Conservation (phyloP, 2,329 filamentous ascomycete species). For the Colletotrichum caudatum region DNA sequence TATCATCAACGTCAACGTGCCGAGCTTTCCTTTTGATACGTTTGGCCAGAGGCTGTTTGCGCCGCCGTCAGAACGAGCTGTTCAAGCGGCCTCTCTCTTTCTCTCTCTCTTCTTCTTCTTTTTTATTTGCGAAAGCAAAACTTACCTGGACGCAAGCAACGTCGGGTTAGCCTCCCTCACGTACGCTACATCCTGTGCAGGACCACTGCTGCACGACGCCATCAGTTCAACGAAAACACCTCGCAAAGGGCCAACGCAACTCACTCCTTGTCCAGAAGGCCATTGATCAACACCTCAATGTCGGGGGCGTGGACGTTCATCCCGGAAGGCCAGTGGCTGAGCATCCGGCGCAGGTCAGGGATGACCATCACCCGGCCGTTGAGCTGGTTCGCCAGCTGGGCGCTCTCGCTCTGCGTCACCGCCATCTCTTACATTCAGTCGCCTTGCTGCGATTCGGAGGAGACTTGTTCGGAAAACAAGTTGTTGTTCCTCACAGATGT, state of each 20-base stretch:
- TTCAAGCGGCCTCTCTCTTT: background rate
- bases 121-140: background rate
- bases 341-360: constrained; percentile 27
- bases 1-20: constrained; percentile 28
- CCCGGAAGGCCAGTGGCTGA: constrained; percentile 37
- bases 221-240: constrained; percentile 1
- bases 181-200: constrained; percentile 16
- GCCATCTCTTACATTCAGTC: constrained; percentile 20
- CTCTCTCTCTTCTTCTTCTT: background rate
- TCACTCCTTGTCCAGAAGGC: constrained; percentile 17
- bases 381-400: constrained; percentile 28
- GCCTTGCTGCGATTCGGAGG: background rate
- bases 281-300: constrained; percentile 19
- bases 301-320: constrained; percentile 14
- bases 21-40: constrained; percentile 11
- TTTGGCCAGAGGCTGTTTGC: constrained; percentile 36
- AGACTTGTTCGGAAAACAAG: background rate
- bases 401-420: constrained; percentile 23
- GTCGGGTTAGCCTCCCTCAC: constrained; percentile 34
- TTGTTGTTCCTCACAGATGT: background rate
- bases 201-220: background rate
- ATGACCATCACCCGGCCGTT: constrained; percentile 32
- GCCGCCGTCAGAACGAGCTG: constrained; percentile 17
- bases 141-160: constrained; percentile 35
- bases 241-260: background rate